A percentile compares a stretch with the other conserved stretches of the same genome.
Conservation (phyloP, 2,329 filamentous ascomycete genomes). For the Claviceps quebecensis region DNA sequence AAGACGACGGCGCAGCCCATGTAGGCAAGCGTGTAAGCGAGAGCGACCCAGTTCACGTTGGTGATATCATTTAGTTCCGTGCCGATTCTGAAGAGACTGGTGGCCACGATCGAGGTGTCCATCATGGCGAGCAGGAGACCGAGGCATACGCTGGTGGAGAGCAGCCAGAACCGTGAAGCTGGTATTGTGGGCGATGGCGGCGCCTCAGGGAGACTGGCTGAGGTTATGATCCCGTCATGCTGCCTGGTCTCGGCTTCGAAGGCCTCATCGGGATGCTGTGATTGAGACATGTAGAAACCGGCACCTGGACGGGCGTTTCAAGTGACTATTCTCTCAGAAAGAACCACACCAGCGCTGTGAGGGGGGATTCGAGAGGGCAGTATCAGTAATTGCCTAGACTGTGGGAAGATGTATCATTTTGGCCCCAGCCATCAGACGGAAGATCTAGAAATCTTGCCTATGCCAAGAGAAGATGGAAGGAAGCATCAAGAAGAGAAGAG, state of each 20-base stretch:
- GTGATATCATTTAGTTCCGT: conserved; percentile 32
- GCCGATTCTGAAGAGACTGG: conserved; percentile 41
- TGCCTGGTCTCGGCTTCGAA: too few relatives aligned
- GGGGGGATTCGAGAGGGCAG: too few relatives aligned
- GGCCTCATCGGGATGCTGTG: background rate
- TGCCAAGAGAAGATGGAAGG: too few relatives aligned
- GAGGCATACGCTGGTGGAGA: conserved; percentile 23
- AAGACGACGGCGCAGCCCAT: conserved; percentile 42
- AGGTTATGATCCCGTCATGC: too few relatives aligned
- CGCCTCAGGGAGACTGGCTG: background rate
- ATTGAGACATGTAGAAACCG: background rate
- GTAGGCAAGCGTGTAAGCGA: conserved; percentile 42
- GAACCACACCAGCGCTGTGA: too few relatives aligned
- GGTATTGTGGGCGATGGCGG: background rate
- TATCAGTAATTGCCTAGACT: too few relatives aligned
- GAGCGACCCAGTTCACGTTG: conserved; percentile 38
- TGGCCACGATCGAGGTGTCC: conserved; percentile 47
- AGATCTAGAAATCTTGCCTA: too few relatives aligned
- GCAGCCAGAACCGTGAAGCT: background rate
- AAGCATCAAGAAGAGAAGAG: too few relatives aligned
- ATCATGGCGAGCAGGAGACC: conserved; percentile 44
- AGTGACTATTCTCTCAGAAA: too few relatives aligned
- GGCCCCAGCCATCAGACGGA: too few relatives aligned
- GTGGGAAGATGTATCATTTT: too few relatives aligned
- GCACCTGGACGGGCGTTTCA: too few relatives aligned